phyloP scores from a whole-genome alignment of 176 grass and related monocot genomes.

The Hordeum marinum region DNA sequence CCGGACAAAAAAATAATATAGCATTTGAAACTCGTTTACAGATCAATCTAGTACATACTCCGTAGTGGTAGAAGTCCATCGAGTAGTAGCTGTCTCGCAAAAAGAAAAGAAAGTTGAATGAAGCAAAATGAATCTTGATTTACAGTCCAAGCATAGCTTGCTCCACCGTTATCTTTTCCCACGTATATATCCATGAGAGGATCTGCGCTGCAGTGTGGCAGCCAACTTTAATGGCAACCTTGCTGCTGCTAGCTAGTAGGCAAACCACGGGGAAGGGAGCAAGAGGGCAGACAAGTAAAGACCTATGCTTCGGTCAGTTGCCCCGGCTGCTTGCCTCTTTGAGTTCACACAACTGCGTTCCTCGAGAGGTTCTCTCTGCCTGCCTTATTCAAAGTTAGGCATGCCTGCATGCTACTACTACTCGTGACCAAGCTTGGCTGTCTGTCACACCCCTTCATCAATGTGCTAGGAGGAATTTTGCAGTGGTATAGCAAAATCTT shows the following conservation, averaged over 20 bases:
- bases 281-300: neutral
- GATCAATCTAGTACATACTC: too few species aligned
- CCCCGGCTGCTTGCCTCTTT: conserved; percentile 11
- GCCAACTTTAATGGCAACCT: conserved; percentile 35
- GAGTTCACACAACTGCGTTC: conserved; percentile 17
- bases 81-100: too few species aligned
- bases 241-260: conserved; percentile 41
- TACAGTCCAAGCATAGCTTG: neutral
- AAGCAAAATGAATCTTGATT: neutral
- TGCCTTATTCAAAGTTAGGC: neutral
- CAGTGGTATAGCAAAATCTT: conserved; percentile 15
- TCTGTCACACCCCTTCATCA: neutral
- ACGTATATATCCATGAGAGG: neutral
- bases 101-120: too few species aligned
- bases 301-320: conserved; percentile 14
- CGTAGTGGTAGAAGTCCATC: too few species aligned
- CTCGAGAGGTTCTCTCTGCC: conserved; percentile 7
- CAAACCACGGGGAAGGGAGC: conserved; percentile 25
- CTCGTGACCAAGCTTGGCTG: neutral
- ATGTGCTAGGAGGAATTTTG: conserved; percentile 32
- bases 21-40: too few species aligned
- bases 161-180: neutral
- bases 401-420: neutral
- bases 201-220: neutral
- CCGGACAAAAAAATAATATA: too few species aligned